phyloP scores from a whole-genome alignment of 2,329 filamentous ascomycete genomes.

The Apiospora hydei region DNA sequence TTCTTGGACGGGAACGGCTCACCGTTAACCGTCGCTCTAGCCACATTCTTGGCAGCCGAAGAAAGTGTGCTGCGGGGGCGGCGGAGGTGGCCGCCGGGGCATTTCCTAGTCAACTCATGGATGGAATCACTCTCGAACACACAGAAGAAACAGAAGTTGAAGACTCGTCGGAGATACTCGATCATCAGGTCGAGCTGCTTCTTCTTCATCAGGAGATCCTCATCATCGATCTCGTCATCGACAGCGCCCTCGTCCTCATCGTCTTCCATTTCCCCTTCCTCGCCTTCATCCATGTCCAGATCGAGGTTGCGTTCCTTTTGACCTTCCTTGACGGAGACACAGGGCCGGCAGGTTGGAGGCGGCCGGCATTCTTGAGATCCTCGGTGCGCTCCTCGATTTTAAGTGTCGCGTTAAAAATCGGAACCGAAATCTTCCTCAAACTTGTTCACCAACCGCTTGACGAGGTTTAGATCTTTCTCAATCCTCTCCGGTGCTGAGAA shows the following conservation, averaged over 20 bases:
- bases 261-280: constrained; percentile 73
- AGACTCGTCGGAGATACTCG: constrained; percentile 94
- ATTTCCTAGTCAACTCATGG: constrained; percentile 94
- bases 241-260: constrained; percentile 82
- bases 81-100: constrained; percentile 94
- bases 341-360: constrained; percentile 71
- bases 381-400: constrained; percentile 90
- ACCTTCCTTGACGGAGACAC: constrained; percentile 64
- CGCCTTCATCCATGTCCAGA: constrained; percentile 68
- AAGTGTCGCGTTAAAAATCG: constrained; percentile 76
- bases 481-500: constrained; percentile 95
- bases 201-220: constrained; percentile 89
- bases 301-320: constrained; percentile 67
- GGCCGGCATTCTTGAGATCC: constrained; percentile 76
- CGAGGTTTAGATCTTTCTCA: constrained; percentile 85
- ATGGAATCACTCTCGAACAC: constrained; percentile 98
- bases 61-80: constrained; percentile 87
- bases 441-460: constrained; percentile 81
- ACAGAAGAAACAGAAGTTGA: constrained; percentile 99
- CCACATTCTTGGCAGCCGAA: constrained; percentile 82
- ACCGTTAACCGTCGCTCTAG: constrained; percentile 81
- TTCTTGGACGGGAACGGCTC: constrained; percentile 87
- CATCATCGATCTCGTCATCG: constrained; percentile 86
- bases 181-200: constrained; percentile 96
- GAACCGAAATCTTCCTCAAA: constrained; percentile 85